A percentile compares a stretch with the other conserved stretches of the same genome.
These are phyloP conservation scores for Arctium minus DNA, from an alignment of 129 eudicot species.

Conservation along the genomic window DNA sequence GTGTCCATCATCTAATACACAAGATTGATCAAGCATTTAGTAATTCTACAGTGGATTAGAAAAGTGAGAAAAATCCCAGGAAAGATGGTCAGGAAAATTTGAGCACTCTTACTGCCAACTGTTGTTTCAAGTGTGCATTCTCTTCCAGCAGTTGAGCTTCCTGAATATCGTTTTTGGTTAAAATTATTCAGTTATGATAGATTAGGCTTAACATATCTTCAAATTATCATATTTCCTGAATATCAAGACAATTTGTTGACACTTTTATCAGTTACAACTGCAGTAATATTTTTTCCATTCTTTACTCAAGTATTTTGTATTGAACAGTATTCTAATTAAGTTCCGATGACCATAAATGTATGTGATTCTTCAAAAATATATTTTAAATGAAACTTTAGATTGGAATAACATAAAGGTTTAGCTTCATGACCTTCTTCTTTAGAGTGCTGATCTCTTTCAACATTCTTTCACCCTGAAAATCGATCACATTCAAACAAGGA, in stretches of 20 bases:
- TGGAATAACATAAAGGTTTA: slow-evolving; percentile 8
- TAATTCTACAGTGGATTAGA: not conserved
- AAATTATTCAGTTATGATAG: slow-evolving; percentile 5
- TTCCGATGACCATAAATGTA: not conserved
- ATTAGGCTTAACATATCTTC: not conserved
- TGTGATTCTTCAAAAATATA: not conserved
- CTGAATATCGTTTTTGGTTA: slow-evolving; percentile 11
- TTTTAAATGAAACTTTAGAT: not conserved
- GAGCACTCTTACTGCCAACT: slow-evolving; percentile 6
- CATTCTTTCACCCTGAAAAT: slow-evolving; percentile 27
- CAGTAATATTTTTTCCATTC: not conserved
- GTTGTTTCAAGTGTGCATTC: slow-evolving; percentile 21
- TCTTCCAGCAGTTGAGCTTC: slow-evolving; percentile 25
- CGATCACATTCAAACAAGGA: not conserved
- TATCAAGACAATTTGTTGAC: not conserved
- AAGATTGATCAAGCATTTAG: not conserved
- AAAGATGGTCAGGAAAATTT: not conserved
- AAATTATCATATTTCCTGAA: not conserved
- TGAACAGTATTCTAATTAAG: not conserved
- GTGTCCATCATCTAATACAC: slow-evolving; percentile 17
- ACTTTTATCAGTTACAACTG: not conserved
- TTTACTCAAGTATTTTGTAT: not conserved
- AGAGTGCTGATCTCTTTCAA: slow-evolving; percentile 15
- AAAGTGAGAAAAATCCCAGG: not conserved
- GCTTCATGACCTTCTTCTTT: slow-evolving; percentile 26